phyloP scores from a whole-genome alignment of 768 basidiomycete genomes.

The Phallus indusiatus region DNA sequence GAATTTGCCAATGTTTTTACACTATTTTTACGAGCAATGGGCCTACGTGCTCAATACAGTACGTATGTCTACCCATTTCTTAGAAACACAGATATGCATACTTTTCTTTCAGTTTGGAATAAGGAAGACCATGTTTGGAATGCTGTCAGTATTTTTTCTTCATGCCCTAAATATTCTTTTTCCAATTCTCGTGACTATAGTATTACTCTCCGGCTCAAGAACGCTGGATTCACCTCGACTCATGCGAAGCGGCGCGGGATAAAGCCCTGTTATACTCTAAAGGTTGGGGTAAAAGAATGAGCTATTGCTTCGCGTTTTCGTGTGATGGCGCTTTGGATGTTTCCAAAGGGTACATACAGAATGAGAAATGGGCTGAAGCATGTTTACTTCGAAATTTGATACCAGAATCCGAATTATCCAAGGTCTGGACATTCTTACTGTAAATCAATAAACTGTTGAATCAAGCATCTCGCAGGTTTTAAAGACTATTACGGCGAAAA shows the following conservation, averaged over 20 bases:
- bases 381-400: slow-evolving; percentile 8
- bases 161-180: background rate
- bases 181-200: slow-evolving; percentile 2
- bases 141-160: background rate
- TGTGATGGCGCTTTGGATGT: slow-evolving; percentile 19
- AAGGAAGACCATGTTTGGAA: slow-evolving; percentile 33
- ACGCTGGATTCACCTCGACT: slow-evolving; percentile 33
- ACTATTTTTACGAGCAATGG: slow-evolving; percentile 24
- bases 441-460: background rate
- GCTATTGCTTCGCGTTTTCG: slow-evolving; percentile 21
- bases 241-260: slow-evolving; percentile 27
- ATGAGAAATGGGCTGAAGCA: slow-evolving; percentile 4
- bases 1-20: slow-evolving; percentile 33
- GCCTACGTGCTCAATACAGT: slow-evolving; percentile 25
- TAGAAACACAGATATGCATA: background rate
- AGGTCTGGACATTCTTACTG: slow-evolving; percentile 13
- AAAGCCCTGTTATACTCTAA: slow-evolving; percentile 28
- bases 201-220: slow-evolving; percentile 17
- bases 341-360: slow-evolving; percentile 13
- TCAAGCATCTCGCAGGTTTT: slow-evolving; percentile 14
- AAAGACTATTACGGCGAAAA: slow-evolving; percentile 14
- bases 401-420: slow-evolving; percentile 16
- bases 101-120: slow-evolving; percentile 17
- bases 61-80: background rate
- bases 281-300: slow-evolving; percentile 33